Evolutionary conservation across 345 rosid species (phyloP).

Genomic region (Brassica cretica): DNA sequence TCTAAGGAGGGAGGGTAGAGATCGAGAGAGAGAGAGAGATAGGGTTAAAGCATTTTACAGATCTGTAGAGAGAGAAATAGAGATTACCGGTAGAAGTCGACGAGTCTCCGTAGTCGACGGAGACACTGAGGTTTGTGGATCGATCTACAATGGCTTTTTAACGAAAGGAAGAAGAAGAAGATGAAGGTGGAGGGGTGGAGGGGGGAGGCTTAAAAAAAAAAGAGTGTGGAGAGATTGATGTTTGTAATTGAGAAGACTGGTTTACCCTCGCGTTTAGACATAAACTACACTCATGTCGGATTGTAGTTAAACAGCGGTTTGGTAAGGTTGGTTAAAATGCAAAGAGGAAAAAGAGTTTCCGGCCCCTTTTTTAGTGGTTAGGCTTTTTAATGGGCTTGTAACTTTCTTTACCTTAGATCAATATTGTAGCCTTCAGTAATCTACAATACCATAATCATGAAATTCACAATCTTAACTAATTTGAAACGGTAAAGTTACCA

Average conservation of each 20-base stretch:
- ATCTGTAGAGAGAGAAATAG: not conserved
- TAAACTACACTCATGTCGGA: not conserved
- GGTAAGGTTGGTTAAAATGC: not conserved
- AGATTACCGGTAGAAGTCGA: not conserved
- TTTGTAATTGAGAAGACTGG: not conserved
- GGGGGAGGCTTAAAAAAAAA: not conserved
- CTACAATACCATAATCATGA: not conserved
- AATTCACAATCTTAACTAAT: not conserved
- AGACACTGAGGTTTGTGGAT: not conserved
- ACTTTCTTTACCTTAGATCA: not conserved
- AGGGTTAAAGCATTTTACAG: not conserved
- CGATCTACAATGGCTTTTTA: not conserved
- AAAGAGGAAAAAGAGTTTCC: not conserved
- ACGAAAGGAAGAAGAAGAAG: not conserved
- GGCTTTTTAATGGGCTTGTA: not conserved
- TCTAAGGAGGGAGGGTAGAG: not conserved
- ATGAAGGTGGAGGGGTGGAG: not conserved
- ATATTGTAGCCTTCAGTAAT: not conserved
- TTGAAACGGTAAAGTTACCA: not conserved
- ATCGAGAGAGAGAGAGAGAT: not conserved
- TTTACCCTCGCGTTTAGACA: not conserved
- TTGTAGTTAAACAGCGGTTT: not conserved
- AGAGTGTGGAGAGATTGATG: not conserved
- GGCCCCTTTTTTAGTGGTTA: not conserved
- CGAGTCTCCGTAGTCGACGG: not conserved